Evolutionary conservation across 306 rosid species (phyloP).

Genomic region (Ochetophila trinervis): DNA sequence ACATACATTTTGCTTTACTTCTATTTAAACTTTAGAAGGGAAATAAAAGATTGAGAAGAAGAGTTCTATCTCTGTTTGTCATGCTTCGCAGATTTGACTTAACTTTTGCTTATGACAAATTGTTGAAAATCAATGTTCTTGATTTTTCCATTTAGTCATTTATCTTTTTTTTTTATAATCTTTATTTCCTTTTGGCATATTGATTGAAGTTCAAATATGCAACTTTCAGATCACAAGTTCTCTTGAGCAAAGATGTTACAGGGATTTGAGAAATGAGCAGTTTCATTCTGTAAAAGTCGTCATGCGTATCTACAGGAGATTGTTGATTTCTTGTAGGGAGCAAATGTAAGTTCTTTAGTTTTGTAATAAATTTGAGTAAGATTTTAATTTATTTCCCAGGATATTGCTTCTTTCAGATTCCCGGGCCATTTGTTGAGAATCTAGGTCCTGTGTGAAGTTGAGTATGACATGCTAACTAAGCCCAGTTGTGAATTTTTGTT

Average conservation of each 20-base stretch:
- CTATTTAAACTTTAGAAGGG: no score
- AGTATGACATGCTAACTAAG: not conserved
- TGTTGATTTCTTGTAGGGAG: constrained; percentile 70
- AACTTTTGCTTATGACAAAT: not conserved
- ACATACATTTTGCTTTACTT: no score
- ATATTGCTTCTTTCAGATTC: not conserved
- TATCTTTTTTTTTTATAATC: not conserved
- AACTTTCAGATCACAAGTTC: constrained; percentile 64
- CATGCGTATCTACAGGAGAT: constrained; percentile 70
- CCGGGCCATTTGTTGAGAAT: not conserved
- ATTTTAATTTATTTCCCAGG: not conserved
- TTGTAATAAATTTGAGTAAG: constrained; percentile 12
- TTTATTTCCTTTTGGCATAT: not conserved
- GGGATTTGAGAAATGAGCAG: constrained; percentile 74
- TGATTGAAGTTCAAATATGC: constrained; percentile 10
- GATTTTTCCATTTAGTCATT: not conserved
- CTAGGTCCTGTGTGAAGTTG: constrained; percentile 4
- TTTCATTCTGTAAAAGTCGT: constrained; percentile 70
- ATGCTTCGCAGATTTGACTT: not conserved
- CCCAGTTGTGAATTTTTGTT: constrained; percentile 4
- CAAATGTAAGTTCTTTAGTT: constrained; percentile 65
- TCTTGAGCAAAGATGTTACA: constrained; percentile 83
- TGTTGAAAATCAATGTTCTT: not conserved
- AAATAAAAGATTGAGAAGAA: no score
- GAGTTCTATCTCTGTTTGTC: no score